Base-by-base conservation (phyloP, 2,329 filamentous ascomycete species). In the Calonectria hongkongensis region DNA sequence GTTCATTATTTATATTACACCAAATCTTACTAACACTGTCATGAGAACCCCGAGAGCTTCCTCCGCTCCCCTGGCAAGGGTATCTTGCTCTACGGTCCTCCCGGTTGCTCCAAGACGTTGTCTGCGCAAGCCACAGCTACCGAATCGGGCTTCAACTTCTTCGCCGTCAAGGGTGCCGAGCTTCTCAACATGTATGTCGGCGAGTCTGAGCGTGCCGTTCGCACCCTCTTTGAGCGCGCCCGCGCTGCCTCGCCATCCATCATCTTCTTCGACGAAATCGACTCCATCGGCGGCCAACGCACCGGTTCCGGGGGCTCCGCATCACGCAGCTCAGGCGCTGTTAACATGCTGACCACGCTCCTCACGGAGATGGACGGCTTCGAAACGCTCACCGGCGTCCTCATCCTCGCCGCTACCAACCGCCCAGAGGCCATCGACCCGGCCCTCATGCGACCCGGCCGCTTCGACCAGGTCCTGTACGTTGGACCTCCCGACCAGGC, bases 361-460 rank as follows among this genome's bases (percentile, higher is more conserved):
- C 89, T 98, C 6, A 98, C 95, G 73, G 96, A 98, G 82, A 97
- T 98, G 94, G 96, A 98, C 81, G 96, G 96, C 58, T 98, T 98
- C 77, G 95, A 98, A 83, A 88, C 93, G 47, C 88, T 97, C 25
- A 93, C 93, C 68, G 94, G 94, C 70, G 95, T 98, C 0, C 90
- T 97, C 72, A 93, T 98, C 16, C 90, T 98, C 21, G 96, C 95
- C 0, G 96, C 96, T 2, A 98, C 96, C 0, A 98, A 98, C 85
- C 92, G 95, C 66, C 96, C 96, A 0, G 94, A 98, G 79, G 89
- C 93, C 2, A 90, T 98, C 25, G 96, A 98, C 81, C 91, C 94
- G 0, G 96, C 96, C 0, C 88, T 98, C 41, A 90, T 98, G 81
- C 91, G 96, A 0, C 94, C 95, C 0, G 96, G 96, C 1, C 91